phyloP scores from a whole-genome alignment of 805 yeast species.

The Metschnikowia arizonensis region DNA sequence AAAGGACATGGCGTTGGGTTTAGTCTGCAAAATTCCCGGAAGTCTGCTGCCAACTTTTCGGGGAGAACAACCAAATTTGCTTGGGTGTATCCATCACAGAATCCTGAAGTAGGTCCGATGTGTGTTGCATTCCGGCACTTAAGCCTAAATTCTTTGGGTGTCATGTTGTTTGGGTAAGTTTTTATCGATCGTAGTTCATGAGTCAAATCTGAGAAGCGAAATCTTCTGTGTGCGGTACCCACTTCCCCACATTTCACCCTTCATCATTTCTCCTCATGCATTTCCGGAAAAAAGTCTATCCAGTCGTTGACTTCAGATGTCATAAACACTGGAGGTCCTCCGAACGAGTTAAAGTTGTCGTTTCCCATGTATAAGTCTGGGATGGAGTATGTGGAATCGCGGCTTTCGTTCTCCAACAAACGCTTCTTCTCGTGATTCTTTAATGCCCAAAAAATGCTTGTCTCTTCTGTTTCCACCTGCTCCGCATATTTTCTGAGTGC shows the following conservation, averaged over 20 bases:
- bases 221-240: neutral
- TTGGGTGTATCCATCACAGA: slow-evolving; percentile 29
- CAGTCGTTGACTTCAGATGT: slow-evolving; percentile 8
- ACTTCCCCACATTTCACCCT: neutral
- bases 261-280: neutral
- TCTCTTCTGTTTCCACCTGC: neutral
- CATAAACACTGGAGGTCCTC: slow-evolving; percentile 11
- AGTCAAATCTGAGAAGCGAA: neutral
- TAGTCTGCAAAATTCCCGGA: slow-evolving; percentile 30
- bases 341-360: slow-evolving; percentile 6
- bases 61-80: slow-evolving; percentile 39
- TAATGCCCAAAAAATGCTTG: neutral
- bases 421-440: neutral
- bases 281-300: slow-evolving; percentile 11
- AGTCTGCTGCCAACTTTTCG: slow-evolving; percentile 27
- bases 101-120: slow-evolving; percentile 14
- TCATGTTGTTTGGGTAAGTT: slow-evolving; percentile 1
- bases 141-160: slow-evolving; percentile 8
- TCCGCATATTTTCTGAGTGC: neutral
- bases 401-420: neutral
- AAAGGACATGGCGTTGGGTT: slow-evolving; percentile 42
- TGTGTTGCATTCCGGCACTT: slow-evolving; percentile 2
- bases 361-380: neutral
- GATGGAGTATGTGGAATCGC: neutral
- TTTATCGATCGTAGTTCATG: neutral